Percentiles rank a stretch among this genome's conserved stretches.
Conservation (phyloP, 177 flowering plant genomes). For the Vitis hybrid region DNA sequence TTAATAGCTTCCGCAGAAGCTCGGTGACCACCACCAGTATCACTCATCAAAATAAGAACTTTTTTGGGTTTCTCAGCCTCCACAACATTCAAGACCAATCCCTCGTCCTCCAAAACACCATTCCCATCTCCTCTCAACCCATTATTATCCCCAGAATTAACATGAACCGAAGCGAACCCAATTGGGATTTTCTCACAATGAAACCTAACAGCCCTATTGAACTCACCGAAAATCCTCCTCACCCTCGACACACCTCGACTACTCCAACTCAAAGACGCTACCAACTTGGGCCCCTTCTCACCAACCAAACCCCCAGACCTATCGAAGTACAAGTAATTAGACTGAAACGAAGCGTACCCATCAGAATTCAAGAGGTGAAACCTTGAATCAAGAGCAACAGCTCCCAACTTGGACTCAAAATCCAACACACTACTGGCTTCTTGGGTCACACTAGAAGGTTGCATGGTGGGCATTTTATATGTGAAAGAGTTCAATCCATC, state of each 20-base stretch:
- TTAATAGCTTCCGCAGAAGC: conserved; percentile 99
- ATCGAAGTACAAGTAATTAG: conserved; percentile 35
- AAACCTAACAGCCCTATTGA: conserved; percentile 59
- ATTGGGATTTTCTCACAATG: conserved; percentile 73
- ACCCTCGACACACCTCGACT: conserved; percentile 31
- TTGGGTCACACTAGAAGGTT: conserved; percentile 43
- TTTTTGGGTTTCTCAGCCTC: conserved; percentile 48
- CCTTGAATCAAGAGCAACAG: conserved; percentile 31
- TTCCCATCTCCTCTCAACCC: conserved; percentile 42
- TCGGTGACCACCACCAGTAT: conserved; percentile 98
- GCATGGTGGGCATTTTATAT: conserved; percentile 12
- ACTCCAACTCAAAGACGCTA: conserved; percentile 50
- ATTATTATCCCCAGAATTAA: conserved; percentile 33
- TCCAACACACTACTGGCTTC: conserved; percentile 45
- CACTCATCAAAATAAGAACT: conserved; percentile 95
- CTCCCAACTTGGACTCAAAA: conserved; percentile 40
- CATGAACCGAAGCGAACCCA: conserved; percentile 67
- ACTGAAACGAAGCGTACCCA: conserved; percentile 35
- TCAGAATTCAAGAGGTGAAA: conserved; percentile 24
- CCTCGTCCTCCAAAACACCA: conserved; percentile 51
- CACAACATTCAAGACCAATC: conserved; percentile 43
- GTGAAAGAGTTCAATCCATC: neutral
- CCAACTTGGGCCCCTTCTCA: conserved; percentile 33
- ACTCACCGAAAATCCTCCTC: conserved; percentile 40
- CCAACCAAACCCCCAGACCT: conserved; percentile 19